phyloP scores from a whole-genome alignment of 2,329 filamentous ascomycete species.

The Arachnopeziza araneosa region DNA sequence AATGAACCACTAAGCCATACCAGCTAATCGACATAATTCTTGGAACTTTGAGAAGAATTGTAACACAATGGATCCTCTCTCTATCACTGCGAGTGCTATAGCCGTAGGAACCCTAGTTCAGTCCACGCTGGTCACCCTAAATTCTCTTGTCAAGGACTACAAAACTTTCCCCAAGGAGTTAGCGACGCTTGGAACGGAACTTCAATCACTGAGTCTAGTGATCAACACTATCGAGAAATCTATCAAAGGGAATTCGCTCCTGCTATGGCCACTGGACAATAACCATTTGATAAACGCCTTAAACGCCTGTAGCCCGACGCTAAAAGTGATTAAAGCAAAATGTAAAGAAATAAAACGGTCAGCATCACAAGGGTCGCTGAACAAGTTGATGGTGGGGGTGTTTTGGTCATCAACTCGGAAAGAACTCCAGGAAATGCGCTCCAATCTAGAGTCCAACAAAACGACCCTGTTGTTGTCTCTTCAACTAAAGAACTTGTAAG shows the following conservation, averaged over 20 bases:
- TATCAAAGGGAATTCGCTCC: background rate
- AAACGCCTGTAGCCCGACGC: background rate
- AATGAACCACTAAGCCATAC: background rate
- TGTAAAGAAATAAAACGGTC: background rate
- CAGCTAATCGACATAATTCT: background rate
- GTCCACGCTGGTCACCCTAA: background rate
- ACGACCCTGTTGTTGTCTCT: background rate
- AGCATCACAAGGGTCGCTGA: background rate
- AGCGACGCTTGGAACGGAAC: background rate
- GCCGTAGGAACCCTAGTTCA: background rate
- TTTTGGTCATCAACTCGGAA: background rate
- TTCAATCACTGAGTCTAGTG: background rate
- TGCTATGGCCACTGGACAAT: background rate
- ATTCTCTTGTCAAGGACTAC: background rate
- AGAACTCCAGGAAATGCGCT: background rate
- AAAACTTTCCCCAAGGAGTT: background rate
- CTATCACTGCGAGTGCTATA: background rate
- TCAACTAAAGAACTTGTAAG: background rate
- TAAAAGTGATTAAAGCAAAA: background rate
- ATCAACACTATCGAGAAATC: background rate
- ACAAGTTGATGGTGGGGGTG: background rate
- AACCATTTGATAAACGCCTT: background rate
- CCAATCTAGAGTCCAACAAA: background rate
- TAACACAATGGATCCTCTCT: background rate
- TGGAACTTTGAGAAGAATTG: background rate